These are phyloP conservation scores for Tulasnella sp. DNA, from an alignment of 768 basidiomycete genomes.

Conservation along the genomic window DNA sequence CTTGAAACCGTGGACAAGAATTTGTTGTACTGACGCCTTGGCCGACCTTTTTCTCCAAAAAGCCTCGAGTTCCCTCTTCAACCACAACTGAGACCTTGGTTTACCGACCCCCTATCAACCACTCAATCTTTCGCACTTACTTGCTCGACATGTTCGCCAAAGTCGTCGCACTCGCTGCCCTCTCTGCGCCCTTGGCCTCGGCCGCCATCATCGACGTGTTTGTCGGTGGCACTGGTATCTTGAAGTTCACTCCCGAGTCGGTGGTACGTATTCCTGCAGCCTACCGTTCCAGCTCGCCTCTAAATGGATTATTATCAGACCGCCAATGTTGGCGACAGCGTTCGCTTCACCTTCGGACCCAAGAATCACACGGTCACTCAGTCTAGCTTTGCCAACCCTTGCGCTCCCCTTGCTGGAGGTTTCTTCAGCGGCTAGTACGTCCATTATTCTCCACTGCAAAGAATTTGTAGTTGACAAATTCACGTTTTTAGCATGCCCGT, in stretches of 20 bases:
- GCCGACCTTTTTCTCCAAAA: not conserved
- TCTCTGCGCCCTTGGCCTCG: slow-evolving; percentile 4
- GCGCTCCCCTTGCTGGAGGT: slow-evolving; percentile 16
- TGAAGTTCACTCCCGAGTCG: slow-evolving; percentile 10
- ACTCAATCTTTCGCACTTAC: no score
- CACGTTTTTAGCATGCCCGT: slow-evolving; percentile 29
- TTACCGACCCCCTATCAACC: no score
- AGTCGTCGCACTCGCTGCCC: not conserved
- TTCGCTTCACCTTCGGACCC: slow-evolving; percentile 14
- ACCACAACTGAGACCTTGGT: not conserved
- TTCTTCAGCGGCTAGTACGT: slow-evolving; percentile 16
- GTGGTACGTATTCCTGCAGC: slow-evolving; percentile 7
- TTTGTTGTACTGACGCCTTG: not conserved
- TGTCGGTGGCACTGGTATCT: slow-evolving; percentile 11
- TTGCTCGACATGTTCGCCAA: not conserved
- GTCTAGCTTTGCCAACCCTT: slow-evolving; percentile 17
- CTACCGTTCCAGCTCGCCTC: not conserved
- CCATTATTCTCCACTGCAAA: not conserved
- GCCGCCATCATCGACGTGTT: slow-evolving; percentile 15
- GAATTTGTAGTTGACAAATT: not conserved
- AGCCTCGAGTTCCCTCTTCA: not conserved
- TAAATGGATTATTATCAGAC: not conserved
- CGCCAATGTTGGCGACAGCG: slow-evolving; percentile 1
- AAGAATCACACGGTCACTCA: slow-evolving; percentile 19
- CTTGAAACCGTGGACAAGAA: not conserved